phyloP scores from a whole-genome alignment of 1,284 basidiomycete genomes.

The Ceratobasidium papillatum region DNA sequence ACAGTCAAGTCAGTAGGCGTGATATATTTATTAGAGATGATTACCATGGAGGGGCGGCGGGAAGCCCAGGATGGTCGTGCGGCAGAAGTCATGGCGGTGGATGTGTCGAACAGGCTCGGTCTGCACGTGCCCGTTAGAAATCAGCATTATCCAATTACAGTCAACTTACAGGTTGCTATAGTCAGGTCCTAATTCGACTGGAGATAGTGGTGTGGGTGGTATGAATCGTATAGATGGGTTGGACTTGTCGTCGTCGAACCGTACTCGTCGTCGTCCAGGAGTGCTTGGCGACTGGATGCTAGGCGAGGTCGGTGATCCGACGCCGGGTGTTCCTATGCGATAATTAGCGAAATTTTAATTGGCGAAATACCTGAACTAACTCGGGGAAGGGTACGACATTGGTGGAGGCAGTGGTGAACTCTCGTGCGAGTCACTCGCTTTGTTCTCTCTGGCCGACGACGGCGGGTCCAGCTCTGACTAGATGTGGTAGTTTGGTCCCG shows the following conservation, averaged over 20 bases:
- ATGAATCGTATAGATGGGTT: conserved; percentile 32
- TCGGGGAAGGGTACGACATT: conserved; percentile 32
- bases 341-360: neutral
- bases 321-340: conserved; percentile 4
- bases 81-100: conserved; percentile 27
- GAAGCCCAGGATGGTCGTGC: conserved; percentile 20
- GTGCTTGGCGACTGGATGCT: conserved; percentile 21
- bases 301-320: conserved; percentile 28
- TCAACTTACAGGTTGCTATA: conserved; percentile 27
- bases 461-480: neutral
- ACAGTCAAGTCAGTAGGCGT: neutral
- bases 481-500: conserved; percentile 21
- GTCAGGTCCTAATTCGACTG: neutral
- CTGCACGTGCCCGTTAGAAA: conserved; percentile 39
- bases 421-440: conserved; percentile 1
- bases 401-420: neutral
- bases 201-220: conserved; percentile 24
- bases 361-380: neutral
- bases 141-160: conserved; percentile 20
- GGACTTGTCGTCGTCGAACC: conserved; percentile 21
- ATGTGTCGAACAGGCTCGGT: conserved; percentile 38
- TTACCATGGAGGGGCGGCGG: conserved; percentile 31
- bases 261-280: conserved; percentile 21
- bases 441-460: neutral
- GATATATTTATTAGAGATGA: neutral